A percentile compares a stretch with the other conserved stretches of the same genome.
Evolutionary conservation across 805 yeast species (phyloP).

Genomic region (Yamadazyma sp.): DNA sequence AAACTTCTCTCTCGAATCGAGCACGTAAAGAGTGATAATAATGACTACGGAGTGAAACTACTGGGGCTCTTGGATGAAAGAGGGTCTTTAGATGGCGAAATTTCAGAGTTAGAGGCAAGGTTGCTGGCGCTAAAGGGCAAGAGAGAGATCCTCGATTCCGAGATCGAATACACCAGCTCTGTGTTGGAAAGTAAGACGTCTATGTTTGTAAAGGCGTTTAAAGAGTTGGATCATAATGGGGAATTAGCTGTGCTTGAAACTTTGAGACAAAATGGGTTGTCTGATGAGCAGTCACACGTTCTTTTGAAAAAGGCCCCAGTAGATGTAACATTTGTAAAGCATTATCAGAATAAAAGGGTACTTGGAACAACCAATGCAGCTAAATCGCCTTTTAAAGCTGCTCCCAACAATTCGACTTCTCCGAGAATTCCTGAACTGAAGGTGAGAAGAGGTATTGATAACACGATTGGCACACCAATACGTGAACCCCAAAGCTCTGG

Average conservation of each 20-base stretch:
- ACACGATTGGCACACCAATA: background rate
- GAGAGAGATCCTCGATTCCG: conserved; percentile 33
- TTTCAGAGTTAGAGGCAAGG: conserved; percentile 35
- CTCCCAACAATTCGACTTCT: too few relatives aligned
- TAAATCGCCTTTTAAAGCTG: too few relatives aligned
- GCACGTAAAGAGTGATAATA: conserved; percentile 39
- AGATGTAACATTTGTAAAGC: conserved; percentile 27
- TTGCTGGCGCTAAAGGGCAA: conserved; percentile 33
- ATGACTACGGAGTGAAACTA: conserved; percentile 44
- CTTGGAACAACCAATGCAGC: background rate
- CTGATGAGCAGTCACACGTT: conserved; percentile 17
- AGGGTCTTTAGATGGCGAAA: conserved; percentile 35
- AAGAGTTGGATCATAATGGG: conserved; percentile 40
- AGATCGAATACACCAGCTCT: conserved; percentile 48
- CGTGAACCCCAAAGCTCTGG: background rate
- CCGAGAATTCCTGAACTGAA: too few relatives aligned
- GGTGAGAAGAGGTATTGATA: too few relatives aligned
- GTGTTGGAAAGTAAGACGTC: conserved; percentile 50
- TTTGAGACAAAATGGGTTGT: conserved; percentile 25
- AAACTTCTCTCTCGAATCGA: conserved; percentile 35
- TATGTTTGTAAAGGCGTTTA: conserved; percentile 42
- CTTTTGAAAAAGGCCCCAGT: conserved; percentile 23
- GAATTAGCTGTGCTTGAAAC: conserved; percentile 28
- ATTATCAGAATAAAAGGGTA: conserved; percentile 12
- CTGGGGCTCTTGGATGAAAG: conserved; percentile 33